Conservation (phyloP, 169 alveolate species). For the Plasmodium vivax region DNA sequence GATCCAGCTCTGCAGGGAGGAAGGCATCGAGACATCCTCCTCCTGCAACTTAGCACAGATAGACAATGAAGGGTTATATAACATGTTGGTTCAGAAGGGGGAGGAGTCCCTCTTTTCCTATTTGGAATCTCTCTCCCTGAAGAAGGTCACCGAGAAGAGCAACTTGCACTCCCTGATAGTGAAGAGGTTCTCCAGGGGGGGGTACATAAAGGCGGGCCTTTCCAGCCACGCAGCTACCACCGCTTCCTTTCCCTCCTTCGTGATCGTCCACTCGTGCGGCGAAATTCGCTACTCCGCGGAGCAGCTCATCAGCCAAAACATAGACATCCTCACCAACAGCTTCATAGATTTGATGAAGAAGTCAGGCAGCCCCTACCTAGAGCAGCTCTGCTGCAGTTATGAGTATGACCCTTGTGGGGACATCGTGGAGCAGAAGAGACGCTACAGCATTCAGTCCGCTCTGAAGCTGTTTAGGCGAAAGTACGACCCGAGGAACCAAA, state of each 20-base stretch:
- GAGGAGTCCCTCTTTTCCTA: constrained; percentile 35
- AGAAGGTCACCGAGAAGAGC: constrained; percentile 8
- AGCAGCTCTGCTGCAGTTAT: constrained; percentile 16
- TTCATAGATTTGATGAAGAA: constrained; percentile 43
- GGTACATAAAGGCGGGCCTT: not conserved
- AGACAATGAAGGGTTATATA: constrained; percentile 19
- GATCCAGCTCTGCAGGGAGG: not conserved
- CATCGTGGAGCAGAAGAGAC: constrained; percentile 44
- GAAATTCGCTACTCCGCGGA: not conserved
- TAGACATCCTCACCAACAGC: constrained; percentile 23
- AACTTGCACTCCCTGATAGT: not conserved
- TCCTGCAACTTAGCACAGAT: not conserved
- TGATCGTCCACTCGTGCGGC: constrained; percentile 20
- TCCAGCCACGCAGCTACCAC: not conserved
- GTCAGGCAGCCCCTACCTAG: constrained; percentile 31
- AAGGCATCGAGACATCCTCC: constrained; percentile 3
- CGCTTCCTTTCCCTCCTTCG: not conserved
- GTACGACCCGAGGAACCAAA: constrained; percentile 23
- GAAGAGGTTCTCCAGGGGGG: not conserved
- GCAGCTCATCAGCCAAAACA: constrained; percentile 14
- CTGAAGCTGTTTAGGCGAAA: constrained; percentile 4
- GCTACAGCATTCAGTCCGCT: constrained; percentile 29
- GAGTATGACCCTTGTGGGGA: constrained; percentile 34
- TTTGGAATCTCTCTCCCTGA: constrained; percentile 13
- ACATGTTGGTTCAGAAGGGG: not conserved